Evolutionary conservation across 495 filamentous ascomycete genomes (phyloP).

Genomic region (Aspergillus bertholletiae): DNA sequence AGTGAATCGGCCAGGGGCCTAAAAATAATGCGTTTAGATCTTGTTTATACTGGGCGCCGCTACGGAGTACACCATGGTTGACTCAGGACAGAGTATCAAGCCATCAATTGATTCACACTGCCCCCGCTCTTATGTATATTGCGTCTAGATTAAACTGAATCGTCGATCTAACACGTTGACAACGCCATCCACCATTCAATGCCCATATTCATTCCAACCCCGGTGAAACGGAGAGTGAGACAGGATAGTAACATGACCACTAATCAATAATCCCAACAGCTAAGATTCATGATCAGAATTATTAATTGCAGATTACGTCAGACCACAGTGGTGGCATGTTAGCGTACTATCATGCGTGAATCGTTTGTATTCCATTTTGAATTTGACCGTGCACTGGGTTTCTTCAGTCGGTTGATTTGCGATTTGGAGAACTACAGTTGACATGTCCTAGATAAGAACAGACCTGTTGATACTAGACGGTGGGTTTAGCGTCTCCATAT

Average conservation of each 20-base stretch:
- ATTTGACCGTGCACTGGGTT: background rate
- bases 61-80: too few relatives aligned
- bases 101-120: too few relatives aligned
- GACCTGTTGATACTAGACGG: background rate
- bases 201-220: background rate
- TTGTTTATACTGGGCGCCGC: too few relatives aligned
- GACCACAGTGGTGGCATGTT: background rate
- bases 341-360: background rate
- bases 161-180: background rate
- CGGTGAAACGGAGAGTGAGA: background rate
- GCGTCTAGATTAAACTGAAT: background rate
- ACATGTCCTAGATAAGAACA: background rate
- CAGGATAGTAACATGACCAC: too few relatives aligned
- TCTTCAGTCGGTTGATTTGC: background rate
- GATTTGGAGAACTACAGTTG: background rate
- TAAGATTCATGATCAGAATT: too few relatives aligned
- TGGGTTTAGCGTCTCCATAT: background rate
- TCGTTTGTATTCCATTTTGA: background rate
- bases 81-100: too few relatives aligned
- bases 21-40: too few relatives aligned
- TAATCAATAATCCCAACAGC: too few relatives aligned
- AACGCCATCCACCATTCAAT: background rate
- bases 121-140: background rate
- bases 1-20: too few relatives aligned
- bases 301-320: background rate